Evolutionary conservation across 306 rosid species (phyloP), one percentile per base, ranked within the genome.

Genomic region (Quercus parvula): DNA sequence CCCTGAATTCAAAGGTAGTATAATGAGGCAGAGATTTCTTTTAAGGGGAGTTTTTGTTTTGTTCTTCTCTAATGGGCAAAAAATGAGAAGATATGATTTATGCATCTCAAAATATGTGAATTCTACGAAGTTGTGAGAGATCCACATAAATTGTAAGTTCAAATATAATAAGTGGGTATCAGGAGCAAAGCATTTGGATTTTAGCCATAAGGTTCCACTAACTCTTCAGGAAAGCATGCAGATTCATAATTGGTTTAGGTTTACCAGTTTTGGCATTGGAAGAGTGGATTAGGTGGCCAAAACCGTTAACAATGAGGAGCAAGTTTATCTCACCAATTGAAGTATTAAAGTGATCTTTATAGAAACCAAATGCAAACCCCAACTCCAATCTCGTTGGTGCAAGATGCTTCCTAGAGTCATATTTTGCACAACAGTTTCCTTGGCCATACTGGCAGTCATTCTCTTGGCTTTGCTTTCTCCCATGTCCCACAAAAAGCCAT

Each of bases 401-500:
- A 84, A 46, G 54, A 89, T 89, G 94, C 69, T 81, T 79, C 44
- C 91, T 6, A 82, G 86, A 80, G 81, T 88, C 64, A 81, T 90
- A 78, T 90, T 92, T 66, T 92, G 87, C 79, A 56, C 64, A 4
- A 89, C 97, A 8, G 89, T 92, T 31, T 74, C 77, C 49, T 69
- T 91, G 55, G 94, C 98, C 56, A 71, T 80, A 22, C 28, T 92
- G 73, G 87, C 82, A 51, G 97, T 94, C 19, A 59, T 91, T 79
- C 85, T 92, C 24, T 73, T 94, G 74, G 94, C 99, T 38, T 70
- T 91, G 78, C 63, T 91, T 19, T 87, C 97, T 11, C 97, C 97
- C 0, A 64, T 73, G 0, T 81, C 98, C 20, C 86, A 86, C 57
- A 79, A 74, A 30, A 87, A 82, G 73, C 71, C 68, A 9, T 56